These are phyloP conservation scores for Penicillium taxi DNA, from an alignment of 495 filamentous ascomycete genomes.

Conservation along the genomic window DNA sequence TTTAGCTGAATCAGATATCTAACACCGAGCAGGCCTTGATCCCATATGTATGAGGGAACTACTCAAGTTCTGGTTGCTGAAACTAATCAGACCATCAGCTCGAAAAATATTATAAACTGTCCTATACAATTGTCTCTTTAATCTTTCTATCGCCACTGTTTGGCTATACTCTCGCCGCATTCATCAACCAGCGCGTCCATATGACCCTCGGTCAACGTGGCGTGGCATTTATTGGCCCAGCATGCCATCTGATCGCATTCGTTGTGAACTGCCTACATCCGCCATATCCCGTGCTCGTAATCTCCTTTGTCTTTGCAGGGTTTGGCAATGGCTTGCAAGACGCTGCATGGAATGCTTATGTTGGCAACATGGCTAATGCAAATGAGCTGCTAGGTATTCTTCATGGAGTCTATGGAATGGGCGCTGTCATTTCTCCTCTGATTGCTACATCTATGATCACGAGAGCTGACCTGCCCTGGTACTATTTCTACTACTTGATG, in stretches of 20 bases:
- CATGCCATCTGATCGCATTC: conserved; percentile 57
- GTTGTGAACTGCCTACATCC: conserved; percentile 52
- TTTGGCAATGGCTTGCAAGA: conserved; percentile 58
- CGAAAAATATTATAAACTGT: conserved; percentile 50
- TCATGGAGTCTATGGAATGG: conserved; percentile 52
- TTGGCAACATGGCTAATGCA: conserved; percentile 54
- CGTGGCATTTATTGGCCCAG: conserved; percentile 58
- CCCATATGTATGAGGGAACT: conserved; percentile 34
- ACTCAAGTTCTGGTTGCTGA: background rate
- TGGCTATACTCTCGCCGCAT: conserved; percentile 49
- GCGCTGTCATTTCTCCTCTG: conserved; percentile 48
- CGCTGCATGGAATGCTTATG: conserved; percentile 59
- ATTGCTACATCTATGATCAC: conserved; percentile 52
- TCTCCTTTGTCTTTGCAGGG: conserved; percentile 52
- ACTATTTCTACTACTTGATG: conserved; percentile 56
- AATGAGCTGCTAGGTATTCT: conserved; percentile 52
- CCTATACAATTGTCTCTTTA: conserved; percentile 53
- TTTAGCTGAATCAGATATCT: too few species aligned
- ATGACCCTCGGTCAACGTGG: conserved; percentile 61
- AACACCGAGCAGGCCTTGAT: conserved; percentile 48
- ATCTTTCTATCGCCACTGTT: conserved; percentile 55
- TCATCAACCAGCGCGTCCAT: conserved; percentile 53
- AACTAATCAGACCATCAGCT: conserved; percentile 31
- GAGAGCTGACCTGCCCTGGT: conserved; percentile 44
- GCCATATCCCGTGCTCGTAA: conserved; percentile 51